These are phyloP conservation scores for Typha latifolia DNA, from an alignment of 176 grass and related monocot genomes.

Conservation along the genomic window DNA sequence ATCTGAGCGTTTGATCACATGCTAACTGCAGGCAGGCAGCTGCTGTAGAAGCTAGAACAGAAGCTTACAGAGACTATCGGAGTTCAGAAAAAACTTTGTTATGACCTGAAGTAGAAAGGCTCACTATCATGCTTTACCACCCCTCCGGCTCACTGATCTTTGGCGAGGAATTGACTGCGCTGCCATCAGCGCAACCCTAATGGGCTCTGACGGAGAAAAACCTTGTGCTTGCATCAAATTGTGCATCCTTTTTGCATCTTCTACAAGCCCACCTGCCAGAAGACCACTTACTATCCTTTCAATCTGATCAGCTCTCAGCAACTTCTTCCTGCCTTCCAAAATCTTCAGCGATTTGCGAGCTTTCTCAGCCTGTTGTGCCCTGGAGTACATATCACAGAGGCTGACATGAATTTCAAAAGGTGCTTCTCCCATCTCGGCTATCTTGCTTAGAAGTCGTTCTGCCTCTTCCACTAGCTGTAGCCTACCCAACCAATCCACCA, in stretches of 20 bases:
- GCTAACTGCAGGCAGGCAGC: too few relatives aligned
- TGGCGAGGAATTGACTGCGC: conserved; percentile 11
- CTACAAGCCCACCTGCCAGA: conserved; percentile 33
- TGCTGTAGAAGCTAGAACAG: neutral
- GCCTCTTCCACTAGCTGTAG: conserved; percentile 66
- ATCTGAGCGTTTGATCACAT: too few relatives aligned
- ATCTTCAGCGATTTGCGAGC: conserved; percentile 59
- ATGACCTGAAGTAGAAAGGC: neutral
- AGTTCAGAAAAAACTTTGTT: neutral
- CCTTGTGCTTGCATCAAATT: conserved; percentile 55
- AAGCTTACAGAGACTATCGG: neutral
- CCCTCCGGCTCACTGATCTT: neutral
- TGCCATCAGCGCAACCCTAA: conserved; percentile 18
- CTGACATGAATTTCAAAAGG: conserved; percentile 63
- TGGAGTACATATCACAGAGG: conserved; percentile 68
- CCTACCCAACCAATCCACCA: conserved; percentile 61
- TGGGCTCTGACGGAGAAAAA: conserved; percentile 33
- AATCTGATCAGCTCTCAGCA: conserved; percentile 54
- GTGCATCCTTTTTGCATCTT: conserved; percentile 58
- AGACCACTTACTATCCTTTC: conserved; percentile 58
- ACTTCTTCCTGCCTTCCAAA: conserved; percentile 55
- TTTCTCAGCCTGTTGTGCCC: conserved; percentile 37
- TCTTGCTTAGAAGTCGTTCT: conserved; percentile 43
- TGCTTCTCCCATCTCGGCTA: conserved; percentile 44
- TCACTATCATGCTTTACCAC: conserved; percentile 4